Percentiles rank a stretch among this genome's conserved stretches.
These are phyloP conservation scores for Glarea lozoyensis DNA, from an alignment of 495 filamentous ascomycete species.

Conservation along the genomic window DNA sequence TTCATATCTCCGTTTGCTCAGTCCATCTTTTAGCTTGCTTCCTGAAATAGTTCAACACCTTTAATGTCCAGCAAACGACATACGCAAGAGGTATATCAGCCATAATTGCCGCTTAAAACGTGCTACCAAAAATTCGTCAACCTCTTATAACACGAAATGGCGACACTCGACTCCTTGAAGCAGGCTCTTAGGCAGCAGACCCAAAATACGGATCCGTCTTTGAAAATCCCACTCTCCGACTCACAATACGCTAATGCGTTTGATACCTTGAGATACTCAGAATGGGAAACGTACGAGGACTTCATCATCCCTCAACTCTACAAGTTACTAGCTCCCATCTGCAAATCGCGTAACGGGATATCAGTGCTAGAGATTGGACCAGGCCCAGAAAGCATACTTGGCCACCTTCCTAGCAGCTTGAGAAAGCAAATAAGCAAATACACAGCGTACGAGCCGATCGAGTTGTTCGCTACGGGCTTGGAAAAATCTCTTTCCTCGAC, in stretches of 20 bases:
- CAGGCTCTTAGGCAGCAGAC: constrained; percentile 35
- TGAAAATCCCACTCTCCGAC: constrained; percentile 40
- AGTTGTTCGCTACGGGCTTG: constrained; percentile 37
- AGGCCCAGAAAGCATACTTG: constrained; percentile 47
- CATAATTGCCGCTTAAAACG: too few species aligned
- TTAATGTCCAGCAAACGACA: too few species aligned
- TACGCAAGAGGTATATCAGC: too few species aligned
- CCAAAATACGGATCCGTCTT: constrained; percentile 20
- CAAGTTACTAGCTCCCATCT: constrained; percentile 36
- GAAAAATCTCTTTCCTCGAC: constrained; percentile 37
- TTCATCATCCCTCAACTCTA: constrained; percentile 51
- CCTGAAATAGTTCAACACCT: too few species aligned
- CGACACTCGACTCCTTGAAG: constrained; percentile 42
- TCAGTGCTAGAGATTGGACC: constrained; percentile 55
- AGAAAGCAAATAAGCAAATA: constrained; percentile 42
- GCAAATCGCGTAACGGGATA: constrained; percentile 35
- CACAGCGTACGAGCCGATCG: constrained; percentile 47
- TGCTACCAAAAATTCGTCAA: too few species aligned
- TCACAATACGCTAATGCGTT: constrained; percentile 45
- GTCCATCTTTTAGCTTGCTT: too few species aligned
- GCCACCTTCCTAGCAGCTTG: constrained; percentile 35
- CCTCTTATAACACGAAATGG: too few species aligned
- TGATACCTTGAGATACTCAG: constrained; percentile 36
- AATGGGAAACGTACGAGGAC: constrained; percentile 39
- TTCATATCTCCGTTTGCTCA: too few species aligned